These are phyloP conservation scores for Aspergillus bertholletiae DNA, from an alignment of 495 filamentous ascomycete species.

Conservation along the genomic window DNA sequence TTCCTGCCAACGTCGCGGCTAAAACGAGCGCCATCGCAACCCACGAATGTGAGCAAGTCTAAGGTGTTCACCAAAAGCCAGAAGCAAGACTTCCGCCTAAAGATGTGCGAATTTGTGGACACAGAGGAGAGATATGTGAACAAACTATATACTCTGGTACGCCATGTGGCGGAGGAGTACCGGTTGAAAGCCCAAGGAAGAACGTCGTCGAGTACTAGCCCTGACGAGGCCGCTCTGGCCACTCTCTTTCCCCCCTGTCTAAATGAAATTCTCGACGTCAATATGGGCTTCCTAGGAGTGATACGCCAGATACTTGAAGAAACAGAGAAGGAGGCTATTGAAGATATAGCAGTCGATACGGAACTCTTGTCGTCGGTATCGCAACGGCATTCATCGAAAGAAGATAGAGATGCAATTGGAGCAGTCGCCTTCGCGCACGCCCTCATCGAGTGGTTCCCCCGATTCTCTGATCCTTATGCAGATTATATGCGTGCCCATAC, in stretches of 20 bases:
- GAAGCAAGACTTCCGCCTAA: conserved; percentile 76
- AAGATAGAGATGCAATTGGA: conserved; percentile 67
- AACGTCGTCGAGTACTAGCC: conserved; percentile 61
- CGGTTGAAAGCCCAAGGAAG: conserved; percentile 60
- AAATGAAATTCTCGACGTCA: conserved; percentile 72
- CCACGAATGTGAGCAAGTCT: conserved; percentile 69
- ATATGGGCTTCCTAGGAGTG: conserved; percentile 71
- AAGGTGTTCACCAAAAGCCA: conserved; percentile 74
- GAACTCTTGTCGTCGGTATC: conserved; percentile 37
- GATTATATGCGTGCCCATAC: conserved; percentile 86
- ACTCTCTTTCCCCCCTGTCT: conserved; percentile 78
- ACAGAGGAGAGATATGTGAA: conserved; percentile 92
- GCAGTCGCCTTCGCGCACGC: conserved; percentile 69
- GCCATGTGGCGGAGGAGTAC: conserved; percentile 70
- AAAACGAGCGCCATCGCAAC: conserved; percentile 80
- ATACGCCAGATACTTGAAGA: conserved; percentile 74
- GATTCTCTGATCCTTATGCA: conserved; percentile 82
- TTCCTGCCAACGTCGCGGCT: conserved; percentile 87
- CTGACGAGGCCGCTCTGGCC: conserved; percentile 65
- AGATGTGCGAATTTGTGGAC: conserved; percentile 87
- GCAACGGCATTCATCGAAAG: conserved; percentile 33
- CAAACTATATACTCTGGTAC: conserved; percentile 78
- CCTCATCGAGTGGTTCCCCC: conserved; percentile 84
- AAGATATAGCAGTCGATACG: conserved; percentile 57
- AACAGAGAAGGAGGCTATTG: conserved; percentile 75